A percentile compares a stretch with the other conserved stretches of the same genome.
Evolutionary conservation across 257 asterid genomes (phyloP).

Genomic region (Handroanthus guayacan): DNA sequence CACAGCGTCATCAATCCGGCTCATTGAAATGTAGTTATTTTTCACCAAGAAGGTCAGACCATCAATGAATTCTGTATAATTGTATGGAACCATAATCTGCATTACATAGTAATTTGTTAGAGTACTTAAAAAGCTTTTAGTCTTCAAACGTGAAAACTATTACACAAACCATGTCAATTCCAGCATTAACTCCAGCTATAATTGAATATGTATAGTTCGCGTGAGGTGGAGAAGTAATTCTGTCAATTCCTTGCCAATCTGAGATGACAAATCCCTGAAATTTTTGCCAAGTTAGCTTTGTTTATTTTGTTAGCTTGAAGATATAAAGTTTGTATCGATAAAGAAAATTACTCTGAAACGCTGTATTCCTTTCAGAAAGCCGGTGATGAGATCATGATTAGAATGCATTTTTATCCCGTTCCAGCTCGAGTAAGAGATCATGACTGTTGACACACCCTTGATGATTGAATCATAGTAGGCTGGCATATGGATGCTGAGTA

Average conservation of each 20-base stretch:
- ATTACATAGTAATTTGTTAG: neutral
- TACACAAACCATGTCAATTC: slow-evolving; percentile 61
- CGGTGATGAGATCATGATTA: slow-evolving; percentile 34
- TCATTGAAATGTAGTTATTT: slow-evolving; percentile 38
- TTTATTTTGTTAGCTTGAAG: neutral
- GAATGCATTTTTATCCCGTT: slow-evolving; percentile 43
- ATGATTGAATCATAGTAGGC: slow-evolving; percentile 35
- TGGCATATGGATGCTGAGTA: slow-evolving; percentile 40
- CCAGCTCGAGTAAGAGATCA: slow-evolving; percentile 42
- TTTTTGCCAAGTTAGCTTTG: neutral
- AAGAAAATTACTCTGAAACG: slow-evolving; percentile 45
- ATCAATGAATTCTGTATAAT: slow-evolving; percentile 51
- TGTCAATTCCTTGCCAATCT: slow-evolving; percentile 59
- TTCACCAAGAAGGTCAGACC: slow-evolving; percentile 48
- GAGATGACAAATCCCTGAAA: slow-evolving; percentile 66
- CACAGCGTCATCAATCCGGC: slow-evolving; percentile 56
- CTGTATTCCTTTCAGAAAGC: slow-evolving; percentile 34
- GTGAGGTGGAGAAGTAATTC: slow-evolving; percentile 53
- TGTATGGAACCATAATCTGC: slow-evolving; percentile 57
- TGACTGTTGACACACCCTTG: slow-evolving; percentile 40
- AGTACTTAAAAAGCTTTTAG: neutral
- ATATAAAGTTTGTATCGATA: neutral
- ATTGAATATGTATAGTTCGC: slow-evolving; percentile 58
- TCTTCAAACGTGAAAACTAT: neutral
- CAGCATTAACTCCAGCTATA: slow-evolving; percentile 50